Conservation (phyloP, 208 protist species). For the Acanthamoeba healyi region DNA sequence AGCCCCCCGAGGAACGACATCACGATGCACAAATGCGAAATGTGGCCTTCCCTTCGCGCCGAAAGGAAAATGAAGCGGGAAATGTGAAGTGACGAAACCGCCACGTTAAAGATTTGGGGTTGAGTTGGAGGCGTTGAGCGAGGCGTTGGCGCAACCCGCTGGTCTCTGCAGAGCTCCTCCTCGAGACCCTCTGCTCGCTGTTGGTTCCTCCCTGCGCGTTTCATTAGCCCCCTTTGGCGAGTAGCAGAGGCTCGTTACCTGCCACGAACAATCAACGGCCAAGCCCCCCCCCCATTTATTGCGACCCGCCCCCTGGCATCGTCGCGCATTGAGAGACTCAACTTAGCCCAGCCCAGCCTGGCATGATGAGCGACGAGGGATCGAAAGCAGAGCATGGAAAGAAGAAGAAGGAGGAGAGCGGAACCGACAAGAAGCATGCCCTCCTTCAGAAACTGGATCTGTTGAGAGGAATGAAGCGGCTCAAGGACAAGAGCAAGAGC, state of each 20-base stretch:
- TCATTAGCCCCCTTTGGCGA: no score
- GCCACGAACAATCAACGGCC: no score
- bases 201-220: no score
- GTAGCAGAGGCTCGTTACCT: no score
- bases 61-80: neutral
- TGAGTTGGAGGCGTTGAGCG: neutral
- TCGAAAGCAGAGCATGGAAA: neutral
- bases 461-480: conserved; percentile 15
- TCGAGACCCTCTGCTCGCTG: neutral
- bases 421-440: conserved; percentile 45
- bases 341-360: neutral
- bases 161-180: no score
- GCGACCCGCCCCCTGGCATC: no score
- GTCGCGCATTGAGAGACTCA: no score
- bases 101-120: no score
- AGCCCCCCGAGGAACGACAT: conserved; percentile 9
- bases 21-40: neutral
- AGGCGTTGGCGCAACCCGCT: conserved; percentile 7
- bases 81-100: neutral
- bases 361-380: conserved; percentile 9
- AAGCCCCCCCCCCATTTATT: no score
- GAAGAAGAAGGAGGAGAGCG: conserved; percentile 55
- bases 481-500: conserved; percentile 65
- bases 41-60: no score
- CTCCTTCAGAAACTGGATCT: conserved; percentile 68